Evolutionary conservation across 2,329 filamentous ascomycete genomes (phyloP).

Genomic region (Aspergillus texensis): DNA sequence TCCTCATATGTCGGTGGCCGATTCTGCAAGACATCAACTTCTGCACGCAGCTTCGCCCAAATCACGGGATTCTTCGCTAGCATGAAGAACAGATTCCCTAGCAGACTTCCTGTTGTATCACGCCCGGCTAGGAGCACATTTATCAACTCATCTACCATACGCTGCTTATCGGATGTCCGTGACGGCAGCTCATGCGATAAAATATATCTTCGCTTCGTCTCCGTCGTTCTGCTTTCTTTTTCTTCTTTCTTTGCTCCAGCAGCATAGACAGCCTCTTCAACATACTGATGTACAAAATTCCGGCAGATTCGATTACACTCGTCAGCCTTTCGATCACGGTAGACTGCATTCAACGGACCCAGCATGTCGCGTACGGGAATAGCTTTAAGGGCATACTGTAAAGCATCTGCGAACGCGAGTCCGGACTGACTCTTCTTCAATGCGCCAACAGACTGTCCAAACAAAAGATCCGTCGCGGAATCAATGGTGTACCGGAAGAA

Average conservation of each 20-base stretch:
- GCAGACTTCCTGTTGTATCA: conserved; percentile 41
- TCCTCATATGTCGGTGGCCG: conserved; percentile 12
- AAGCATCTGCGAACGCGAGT: conserved; percentile 38
- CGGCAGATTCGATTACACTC: conserved; percentile 16
- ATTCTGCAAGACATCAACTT: conserved; percentile 18
- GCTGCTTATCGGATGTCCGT: conserved; percentile 47
- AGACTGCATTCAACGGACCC: conserved; percentile 27
- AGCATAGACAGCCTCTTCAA: conserved; percentile 19
- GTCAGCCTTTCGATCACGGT: conserved; percentile 17
- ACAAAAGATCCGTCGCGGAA: conserved; percentile 68
- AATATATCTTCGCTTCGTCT: conserved; percentile 45
- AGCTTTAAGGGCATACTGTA: conserved; percentile 32
- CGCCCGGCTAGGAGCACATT: conserved; percentile 43
- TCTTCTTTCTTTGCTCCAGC: background rate
- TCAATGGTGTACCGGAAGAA: conserved; percentile 70
- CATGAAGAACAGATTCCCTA: conserved; percentile 37
- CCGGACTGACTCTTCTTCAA: conserved; percentile 28
- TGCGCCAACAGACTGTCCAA: conserved; percentile 60
- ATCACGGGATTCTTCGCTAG: conserved; percentile 31
- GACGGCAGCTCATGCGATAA: conserved; percentile 62
- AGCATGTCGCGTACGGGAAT: conserved; percentile 33
- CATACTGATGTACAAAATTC: conserved; percentile 12
- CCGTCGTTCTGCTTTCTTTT: background rate
- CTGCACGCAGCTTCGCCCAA: conserved; percentile 24
- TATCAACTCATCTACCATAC: conserved; percentile 52